Base-by-base conservation (phyloP, 2,329 filamentous ascomycete genomes). In the Penicillium sp. region DNA sequence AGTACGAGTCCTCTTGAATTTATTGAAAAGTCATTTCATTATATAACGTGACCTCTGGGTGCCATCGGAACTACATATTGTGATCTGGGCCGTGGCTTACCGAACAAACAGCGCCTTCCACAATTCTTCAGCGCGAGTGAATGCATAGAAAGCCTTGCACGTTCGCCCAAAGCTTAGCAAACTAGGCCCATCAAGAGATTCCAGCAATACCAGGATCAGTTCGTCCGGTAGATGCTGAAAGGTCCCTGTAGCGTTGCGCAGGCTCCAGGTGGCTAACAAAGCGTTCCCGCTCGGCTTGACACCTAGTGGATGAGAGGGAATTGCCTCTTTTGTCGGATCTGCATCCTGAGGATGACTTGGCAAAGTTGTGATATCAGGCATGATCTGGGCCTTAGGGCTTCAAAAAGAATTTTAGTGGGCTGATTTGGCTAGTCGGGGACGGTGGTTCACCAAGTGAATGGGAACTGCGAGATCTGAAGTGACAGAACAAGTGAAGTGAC, bases 251-350 rank as follows among this genome's bases (percentile, higher is more conserved):
- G 78, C 81, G 46, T 78, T 73, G 56, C 90, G 89, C 45, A 91
- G 83, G 75, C 90, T 90, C 52, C 80, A 80, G 2, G 79, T 79
- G 11, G 84, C 79, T 18, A 86, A 85, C 42, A 93, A 83, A 46
- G 87, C 86, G 77, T 99, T 97, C 36, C 93, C 94, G 57, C 89
- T 83, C 1, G 94, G 93, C 69, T 92, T 94, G 60, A 97, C 81
- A 31, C 89, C 89, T 44, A 96, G 79, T 36, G 91, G 91, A 78
- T 97, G 93, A 38, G 81, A 79, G 47, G 89, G 88, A 49, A 96
- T 87, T 43, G 84, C 83, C 64, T 78, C 71, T 13, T 16, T 44
- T 29, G 66, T 64, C 69, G 48, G 36, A 48, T 66, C 62, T 24
- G 48, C 56, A 48, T 61, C 60, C 27, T 46, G 54, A 27, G 63